Percentiles rank a stretch among this genome's conserved stretches.
phyloP scores from a whole-genome alignment of 306 rosid genomes.

The Trifolium fragiferum region DNA sequence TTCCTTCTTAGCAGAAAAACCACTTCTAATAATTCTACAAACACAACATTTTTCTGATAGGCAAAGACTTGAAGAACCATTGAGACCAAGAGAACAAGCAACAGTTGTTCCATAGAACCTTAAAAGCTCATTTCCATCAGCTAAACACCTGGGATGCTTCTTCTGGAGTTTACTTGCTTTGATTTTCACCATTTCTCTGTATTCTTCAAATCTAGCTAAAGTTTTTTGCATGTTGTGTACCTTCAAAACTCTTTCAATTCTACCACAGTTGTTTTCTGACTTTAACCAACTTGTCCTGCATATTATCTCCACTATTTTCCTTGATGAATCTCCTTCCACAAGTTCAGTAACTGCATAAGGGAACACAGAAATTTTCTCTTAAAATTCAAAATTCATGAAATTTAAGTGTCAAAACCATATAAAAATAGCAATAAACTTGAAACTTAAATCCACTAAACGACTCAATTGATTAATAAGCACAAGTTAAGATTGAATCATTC shows the following conservation, averaged over 20 bases:
- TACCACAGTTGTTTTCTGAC: conserved; percentile 68
- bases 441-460: conserved; percentile 30
- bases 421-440: conserved; percentile 24
- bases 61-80: conserved; percentile 81
- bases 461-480: no score
- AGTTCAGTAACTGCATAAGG: conserved; percentile 79
- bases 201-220: conserved; percentile 84
- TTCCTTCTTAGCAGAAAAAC: conserved; percentile 85
- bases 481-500: no score
- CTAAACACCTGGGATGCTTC: conserved; percentile 94
- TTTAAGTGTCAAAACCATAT: conserved; percentile 20
- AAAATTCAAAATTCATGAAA: conserved; percentile 33
- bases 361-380: neutral
- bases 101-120: conserved; percentile 84
- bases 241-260: conserved; percentile 83
- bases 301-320: conserved; percentile 92
- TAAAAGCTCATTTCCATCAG: conserved; percentile 94
- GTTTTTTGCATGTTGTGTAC: conserved; percentile 98
- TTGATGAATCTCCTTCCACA: conserved; percentile 90
- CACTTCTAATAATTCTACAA: conserved; percentile 84
- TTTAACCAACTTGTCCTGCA: conserved; percentile 87
- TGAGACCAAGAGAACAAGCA: conserved; percentile 78
- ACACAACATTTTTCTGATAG: conserved; percentile 76
- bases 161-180: conserved; percentile 90
- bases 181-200: conserved; percentile 83